phyloP scores from a whole-genome alignment of 495 filamentous ascomycete species.

The Pyrenula massariospora region DNA sequence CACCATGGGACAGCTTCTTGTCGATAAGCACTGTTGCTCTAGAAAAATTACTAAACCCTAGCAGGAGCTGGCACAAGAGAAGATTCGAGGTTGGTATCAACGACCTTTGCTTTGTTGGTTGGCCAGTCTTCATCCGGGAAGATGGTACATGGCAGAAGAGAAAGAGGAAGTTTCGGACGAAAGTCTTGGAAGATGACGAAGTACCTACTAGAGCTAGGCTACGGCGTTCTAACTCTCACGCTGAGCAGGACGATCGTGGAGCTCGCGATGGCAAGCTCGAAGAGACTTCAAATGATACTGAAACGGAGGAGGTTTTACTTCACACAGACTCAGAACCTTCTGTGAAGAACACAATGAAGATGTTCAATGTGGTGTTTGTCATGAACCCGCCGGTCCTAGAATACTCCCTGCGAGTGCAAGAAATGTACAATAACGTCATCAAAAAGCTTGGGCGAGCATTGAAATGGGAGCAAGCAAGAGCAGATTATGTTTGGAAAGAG shows the following conservation, averaged over 20 bases:
- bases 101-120: slow-evolving; percentile 72
- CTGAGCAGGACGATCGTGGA: not conserved
- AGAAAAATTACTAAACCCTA: slow-evolving; percentile 73
- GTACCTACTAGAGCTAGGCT: slow-evolving; percentile 20
- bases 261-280: slow-evolving; percentile 5
- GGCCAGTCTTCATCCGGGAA: slow-evolving; percentile 75
- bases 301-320: slow-evolving; percentile 13
- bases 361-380: slow-evolving; percentile 96
- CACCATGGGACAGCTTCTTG: slow-evolving; percentile 68
- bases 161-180: slow-evolving; percentile 26
- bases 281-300: slow-evolving; percentile 28
- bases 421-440: slow-evolving; percentile 78
- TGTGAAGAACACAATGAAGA: slow-evolving; percentile 54
- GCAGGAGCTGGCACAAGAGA: slow-evolving; percentile 68
- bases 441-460: slow-evolving; percentile 83
- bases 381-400: slow-evolving; percentile 68
- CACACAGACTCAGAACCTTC: slow-evolving; percentile 22
- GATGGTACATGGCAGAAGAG: slow-evolving; percentile 82
- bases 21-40: slow-evolving; percentile 68
- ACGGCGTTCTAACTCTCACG: not conserved
- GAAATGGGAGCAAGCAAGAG: slow-evolving; percentile 80
- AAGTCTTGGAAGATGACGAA: slow-evolving; percentile 39
- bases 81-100: slow-evolving; percentile 82
- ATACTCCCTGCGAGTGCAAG: slow-evolving; percentile 57
- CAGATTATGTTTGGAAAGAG: slow-evolving; percentile 80